Evolutionary conservation across 257 asterid genomes (phyloP), one percentile per base, ranked within the genome.

Genomic region (Prunella vulgaris): DNA sequence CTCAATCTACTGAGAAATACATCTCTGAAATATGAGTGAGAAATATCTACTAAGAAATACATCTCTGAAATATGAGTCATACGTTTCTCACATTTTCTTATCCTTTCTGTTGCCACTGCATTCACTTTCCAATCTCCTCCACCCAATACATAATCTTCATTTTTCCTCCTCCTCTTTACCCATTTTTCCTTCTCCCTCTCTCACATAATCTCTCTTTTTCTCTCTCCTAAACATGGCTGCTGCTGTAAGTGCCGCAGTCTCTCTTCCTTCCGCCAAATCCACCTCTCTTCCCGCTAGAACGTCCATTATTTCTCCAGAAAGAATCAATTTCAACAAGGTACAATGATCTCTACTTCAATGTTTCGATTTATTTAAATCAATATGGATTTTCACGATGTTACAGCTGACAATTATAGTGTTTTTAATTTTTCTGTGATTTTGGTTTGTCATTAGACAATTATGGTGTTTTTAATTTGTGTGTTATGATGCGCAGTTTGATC

Each of bases 241-340:
- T 82, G 90, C 97, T 69, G 89, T 90, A 27, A 90, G 87, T 76
- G 96, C 99, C 72, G 95, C 99, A 79, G 96, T 88, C 57, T 82
- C 96, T 69, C 92, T 90, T 66, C 88, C 97, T 44, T 83, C 99
- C 40, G 66, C 99, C 69, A 83, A 86, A 58, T 82, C 96, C 37
- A 13, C 89, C 66, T 80, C 91, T 69, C 86, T 88, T 57, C 4
- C 86, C 10, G 4, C 87, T 46, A 86, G 90, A 86, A 77, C 87
- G 64, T 81, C 92, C 61, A 74, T 85, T 51, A 53, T 83, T 70
- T 77, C 89, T 5, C 59, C 89, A 0, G 97, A 93, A 27, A 88
- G 91, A 70, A 57, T 86, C 85, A 81, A 53, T 75, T 86, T 90
- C 72, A 79, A 75, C 84, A 88, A 88, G 97, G 99, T 90, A 75